Evolutionary conservation across 179 eudicot species (phyloP).

Genomic region (Beta lomatogona): DNA sequence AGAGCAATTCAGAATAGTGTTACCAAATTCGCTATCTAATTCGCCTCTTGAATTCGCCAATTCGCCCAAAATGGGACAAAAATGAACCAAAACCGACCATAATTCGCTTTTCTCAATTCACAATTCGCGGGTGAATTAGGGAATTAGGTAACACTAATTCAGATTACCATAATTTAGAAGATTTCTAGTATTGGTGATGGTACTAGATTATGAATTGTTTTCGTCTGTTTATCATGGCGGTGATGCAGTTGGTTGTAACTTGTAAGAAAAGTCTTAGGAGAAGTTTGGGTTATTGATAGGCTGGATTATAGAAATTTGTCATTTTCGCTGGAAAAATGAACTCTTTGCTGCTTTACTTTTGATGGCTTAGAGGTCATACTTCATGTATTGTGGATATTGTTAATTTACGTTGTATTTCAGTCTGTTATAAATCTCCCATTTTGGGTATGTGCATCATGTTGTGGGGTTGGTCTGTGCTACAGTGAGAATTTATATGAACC

Average conservation of each 20-base stretch:
- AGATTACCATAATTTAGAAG: neutral
- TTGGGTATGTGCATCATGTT: neutral
- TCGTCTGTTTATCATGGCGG: neutral
- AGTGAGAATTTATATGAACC: too few species aligned
- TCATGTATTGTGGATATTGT: neutral
- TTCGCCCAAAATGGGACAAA: too few species aligned
- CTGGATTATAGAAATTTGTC: neutral
- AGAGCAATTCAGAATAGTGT: neutral
- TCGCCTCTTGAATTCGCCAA: too few species aligned
- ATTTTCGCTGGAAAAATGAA: neutral
- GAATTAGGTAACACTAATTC: too few species aligned
- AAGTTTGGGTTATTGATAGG: neutral
- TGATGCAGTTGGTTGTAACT: neutral
- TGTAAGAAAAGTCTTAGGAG: neutral
- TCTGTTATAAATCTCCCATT: too few species aligned
- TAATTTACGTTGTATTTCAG: neutral
- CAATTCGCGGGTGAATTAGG: too few species aligned
- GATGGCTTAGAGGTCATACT: neutral
- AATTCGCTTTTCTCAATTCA: too few species aligned
- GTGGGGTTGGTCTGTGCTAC: too few species aligned
- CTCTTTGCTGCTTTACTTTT: neutral
- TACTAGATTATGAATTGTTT: neutral
- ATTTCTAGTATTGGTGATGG: neutral
- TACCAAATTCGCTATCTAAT: too few species aligned
- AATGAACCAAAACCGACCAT: too few species aligned